These are phyloP conservation scores for Torulaspora delbrueckii DNA, from an alignment of 805 yeast species.

Conservation along the genomic window DNA sequence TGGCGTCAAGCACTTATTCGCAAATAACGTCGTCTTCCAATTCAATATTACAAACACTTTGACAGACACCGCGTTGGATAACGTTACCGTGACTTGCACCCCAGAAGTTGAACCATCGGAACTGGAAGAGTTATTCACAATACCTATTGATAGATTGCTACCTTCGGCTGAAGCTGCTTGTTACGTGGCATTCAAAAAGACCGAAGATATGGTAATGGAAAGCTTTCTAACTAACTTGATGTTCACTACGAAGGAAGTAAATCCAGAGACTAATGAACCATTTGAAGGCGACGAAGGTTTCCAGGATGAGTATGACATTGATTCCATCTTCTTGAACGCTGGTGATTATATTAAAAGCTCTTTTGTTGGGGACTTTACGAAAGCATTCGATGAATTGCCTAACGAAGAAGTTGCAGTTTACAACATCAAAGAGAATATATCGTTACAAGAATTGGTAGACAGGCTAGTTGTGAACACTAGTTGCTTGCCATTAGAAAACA, in stretches of 20 bases:
- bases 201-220: conserved; percentile 42
- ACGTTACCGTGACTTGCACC: conserved; percentile 65
- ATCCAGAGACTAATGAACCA: conserved; percentile 63
- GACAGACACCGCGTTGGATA: conserved; percentile 67
- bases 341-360: conserved; percentile 82
- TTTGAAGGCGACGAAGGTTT: conserved; percentile 74
- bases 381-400: conserved; percentile 67
- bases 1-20: conserved; percentile 78
- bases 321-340: conserved; percentile 60
- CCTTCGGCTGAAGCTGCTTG: conserved; percentile 71
- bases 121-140: conserved; percentile 62
- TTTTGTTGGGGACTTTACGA: conserved; percentile 69
- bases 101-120: conserved; percentile 46
- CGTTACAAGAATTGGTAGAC: conserved; percentile 53
- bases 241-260: conserved; percentile 74
- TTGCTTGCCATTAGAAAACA: conserved; percentile 69
- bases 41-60: conserved; percentile 82
- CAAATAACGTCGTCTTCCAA: conserved; percentile 68
- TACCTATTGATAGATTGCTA: conserved; percentile 65
- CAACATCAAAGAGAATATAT: conserved; percentile 48
- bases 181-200: conserved; percentile 67
- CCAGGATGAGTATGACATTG: conserved; percentile 90
- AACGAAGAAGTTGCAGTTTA: conserved; percentile 61
- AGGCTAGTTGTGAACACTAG: conserved; percentile 51
- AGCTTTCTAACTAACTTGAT: conserved; percentile 63